Conservation (phyloP, 2,329 filamentous ascomycete species). For the Nakataea oryzae region DNA sequence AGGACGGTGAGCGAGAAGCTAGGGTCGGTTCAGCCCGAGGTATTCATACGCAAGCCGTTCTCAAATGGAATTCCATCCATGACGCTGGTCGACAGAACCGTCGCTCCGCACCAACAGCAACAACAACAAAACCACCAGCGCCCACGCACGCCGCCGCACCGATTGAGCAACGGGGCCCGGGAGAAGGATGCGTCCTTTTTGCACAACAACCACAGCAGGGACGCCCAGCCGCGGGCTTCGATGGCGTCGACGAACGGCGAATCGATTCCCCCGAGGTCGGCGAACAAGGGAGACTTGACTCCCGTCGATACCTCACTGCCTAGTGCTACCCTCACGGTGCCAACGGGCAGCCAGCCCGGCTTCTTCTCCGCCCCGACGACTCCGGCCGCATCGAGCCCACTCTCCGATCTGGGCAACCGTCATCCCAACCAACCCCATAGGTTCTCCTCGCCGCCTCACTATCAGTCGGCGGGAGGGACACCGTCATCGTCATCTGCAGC, state of each 20-base stretch:
- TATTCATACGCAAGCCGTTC: constrained; percentile 10
- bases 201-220: constrained; percentile 16
- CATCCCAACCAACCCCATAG: constrained; percentile 33
- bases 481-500: constrained; percentile 35
- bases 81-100: constrained; percentile 17
- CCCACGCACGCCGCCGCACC: constrained; percentile 5
- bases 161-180: constrained; percentile 8
- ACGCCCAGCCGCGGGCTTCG: constrained; percentile 21
- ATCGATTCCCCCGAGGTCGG: constrained; percentile 21
- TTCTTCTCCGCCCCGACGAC: constrained; percentile 4
- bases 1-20: constrained; percentile 16
- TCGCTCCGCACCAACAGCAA: constrained; percentile 4
- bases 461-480: constrained; percentile 28
- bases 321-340: constrained; percentile 7
- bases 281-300: constrained; percentile 12
- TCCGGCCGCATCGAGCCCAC: constrained; percentile 10
- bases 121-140: constrained; percentile 1
- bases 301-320: constrained; percentile 15
- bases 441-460: constrained; percentile 55
- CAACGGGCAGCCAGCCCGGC: neutral
- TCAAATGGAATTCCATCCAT: constrained; percentile 13
- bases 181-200: constrained; percentile 11
- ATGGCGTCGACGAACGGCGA: constrained; percentile 19
- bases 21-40: neutral
- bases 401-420: constrained; percentile 11